These are phyloP conservation scores for Phlyctochytrium bullatum DNA, from an alignment of 192 early-diverging fungal species.

Conservation along the genomic window DNA sequence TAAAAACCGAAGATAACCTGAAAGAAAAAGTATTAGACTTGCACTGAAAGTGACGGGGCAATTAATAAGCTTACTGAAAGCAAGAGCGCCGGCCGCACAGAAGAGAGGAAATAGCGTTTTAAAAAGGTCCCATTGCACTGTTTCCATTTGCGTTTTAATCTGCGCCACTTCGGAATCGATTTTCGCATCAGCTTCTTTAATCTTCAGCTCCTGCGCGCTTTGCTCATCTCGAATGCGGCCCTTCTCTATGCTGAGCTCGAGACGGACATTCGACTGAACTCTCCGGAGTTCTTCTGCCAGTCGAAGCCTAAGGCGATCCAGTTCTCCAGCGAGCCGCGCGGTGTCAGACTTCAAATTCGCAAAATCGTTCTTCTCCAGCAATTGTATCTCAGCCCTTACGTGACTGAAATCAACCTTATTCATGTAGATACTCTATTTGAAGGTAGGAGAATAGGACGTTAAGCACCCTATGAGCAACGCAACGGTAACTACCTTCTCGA, in stretches of 20 bases:
- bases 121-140: slow-evolving; percentile 72
- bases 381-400: slow-evolving; percentile 80
- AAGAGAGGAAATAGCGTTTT: slow-evolving; percentile 50
- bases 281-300: slow-evolving; percentile 79
- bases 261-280: slow-evolving; percentile 76
- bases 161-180: slow-evolving; percentile 87
- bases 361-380: slow-evolving; percentile 90
- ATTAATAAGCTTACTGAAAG: slow-evolving; percentile 45
- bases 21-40: no score
- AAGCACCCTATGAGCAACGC: background rate
- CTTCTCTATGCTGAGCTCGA: slow-evolving; percentile 90
- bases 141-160: slow-evolving; percentile 81
- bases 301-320: slow-evolving; percentile 80
- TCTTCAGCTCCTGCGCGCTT: slow-evolving; percentile 75
- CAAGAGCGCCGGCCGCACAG: slow-evolving; percentile 40
- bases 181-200: slow-evolving; percentile 80
- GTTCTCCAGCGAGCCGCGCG: slow-evolving; percentile 71
- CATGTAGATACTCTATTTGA: slow-evolving; percentile 63
- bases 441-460: background rate
- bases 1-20: background rate
- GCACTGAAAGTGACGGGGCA: no score
- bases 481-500: slow-evolving; percentile 33
- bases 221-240: slow-evolving; percentile 83
- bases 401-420: slow-evolving; percentile 89
- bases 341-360: slow-evolving; percentile 77